Conservation (phyloP, 106 monocot genomes). For the Cymbidium sinense region DNA sequence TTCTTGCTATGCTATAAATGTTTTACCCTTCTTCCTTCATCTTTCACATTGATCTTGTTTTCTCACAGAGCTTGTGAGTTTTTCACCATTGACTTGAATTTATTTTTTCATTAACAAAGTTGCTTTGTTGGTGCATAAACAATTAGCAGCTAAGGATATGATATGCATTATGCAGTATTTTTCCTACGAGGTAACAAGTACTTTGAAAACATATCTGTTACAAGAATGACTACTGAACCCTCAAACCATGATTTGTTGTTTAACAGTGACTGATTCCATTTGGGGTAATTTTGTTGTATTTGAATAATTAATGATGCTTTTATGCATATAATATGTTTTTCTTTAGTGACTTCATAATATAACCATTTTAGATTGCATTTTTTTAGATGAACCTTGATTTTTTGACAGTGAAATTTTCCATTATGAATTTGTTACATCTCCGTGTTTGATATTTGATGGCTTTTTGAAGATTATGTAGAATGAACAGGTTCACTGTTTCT, state of each 20-base stretch:
- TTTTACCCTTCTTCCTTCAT: neutral
- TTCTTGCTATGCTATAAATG: neutral
- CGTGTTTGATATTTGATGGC: no score
- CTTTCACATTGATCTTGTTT: neutral
- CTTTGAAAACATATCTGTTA: no score
- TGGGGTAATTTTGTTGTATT: neutral
- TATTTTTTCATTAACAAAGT: neutral
- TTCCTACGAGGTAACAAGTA: no score
- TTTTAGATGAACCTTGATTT: neutral
- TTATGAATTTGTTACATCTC: no score
- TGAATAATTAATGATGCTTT: neutral
- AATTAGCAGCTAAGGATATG: neutral
- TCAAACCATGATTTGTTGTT: no score
- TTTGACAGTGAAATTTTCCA: no score
- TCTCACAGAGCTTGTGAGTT: neutral
- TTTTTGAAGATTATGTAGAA: no score
- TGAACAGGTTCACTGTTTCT: no score
- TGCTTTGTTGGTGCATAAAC: neutral
- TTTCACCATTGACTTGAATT: neutral
- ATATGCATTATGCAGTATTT: neutral
- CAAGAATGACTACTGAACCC: no score
- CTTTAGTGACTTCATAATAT: neutral
- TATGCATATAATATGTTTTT: neutral
- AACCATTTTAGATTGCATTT: neutral
- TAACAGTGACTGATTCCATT: neutral